Evolutionary conservation across 2,329 filamentous ascomycete genomes (phyloP), one percentile per base, ranked within the genome.

Genomic region (Fusarium multiceps): DNA sequence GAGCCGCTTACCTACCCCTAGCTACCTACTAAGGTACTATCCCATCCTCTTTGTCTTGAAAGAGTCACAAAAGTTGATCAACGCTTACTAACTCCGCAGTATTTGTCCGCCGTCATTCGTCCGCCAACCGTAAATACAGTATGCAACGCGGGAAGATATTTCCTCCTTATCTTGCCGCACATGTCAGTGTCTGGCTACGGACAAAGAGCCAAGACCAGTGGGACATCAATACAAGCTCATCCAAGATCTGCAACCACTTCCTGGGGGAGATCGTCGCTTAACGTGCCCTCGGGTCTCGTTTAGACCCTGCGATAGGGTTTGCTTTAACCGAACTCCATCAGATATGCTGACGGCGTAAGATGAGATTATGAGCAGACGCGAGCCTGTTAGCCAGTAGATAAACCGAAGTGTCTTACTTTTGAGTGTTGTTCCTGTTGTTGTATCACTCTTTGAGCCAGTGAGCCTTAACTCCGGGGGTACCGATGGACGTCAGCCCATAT

Each of bases 391-490:
- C 51, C 28, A 59, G 27, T 20, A 51, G 59, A 41, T 25, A 34
- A 16, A 37, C 11, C 21, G 45, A 54, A 32, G 12, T 37, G 25
- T 42, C 30, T 48, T 37, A 21, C 40, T 32, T 47, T 34, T 47
- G 18, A 42, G n/a, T 66, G 23, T 41, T 20, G 20, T 46, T n/a
- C 47, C 20, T 34, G 13, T 32, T 65, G 28, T 37, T 49, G 42
- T 32, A 28, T 54, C 20, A 12, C 30, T 61, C 37, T 48, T 16
- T 27, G 21, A 23, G 16, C 48, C 37, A 49, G 14, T 48, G 8
- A 49, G 43, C 34, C 68, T 72, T 72, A 74, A 73, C 56, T 74
- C 72, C 72, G 72, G 58, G 47, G 32, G 37, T 55, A 45, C 70
- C 68, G 70, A 59, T 45, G 55, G 61, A 32, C 16, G 57, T 57